Base-by-base conservation (phyloP, 768 basidiomycete genomes). In the Rhodosporidiobolus odoratus region DNA sequence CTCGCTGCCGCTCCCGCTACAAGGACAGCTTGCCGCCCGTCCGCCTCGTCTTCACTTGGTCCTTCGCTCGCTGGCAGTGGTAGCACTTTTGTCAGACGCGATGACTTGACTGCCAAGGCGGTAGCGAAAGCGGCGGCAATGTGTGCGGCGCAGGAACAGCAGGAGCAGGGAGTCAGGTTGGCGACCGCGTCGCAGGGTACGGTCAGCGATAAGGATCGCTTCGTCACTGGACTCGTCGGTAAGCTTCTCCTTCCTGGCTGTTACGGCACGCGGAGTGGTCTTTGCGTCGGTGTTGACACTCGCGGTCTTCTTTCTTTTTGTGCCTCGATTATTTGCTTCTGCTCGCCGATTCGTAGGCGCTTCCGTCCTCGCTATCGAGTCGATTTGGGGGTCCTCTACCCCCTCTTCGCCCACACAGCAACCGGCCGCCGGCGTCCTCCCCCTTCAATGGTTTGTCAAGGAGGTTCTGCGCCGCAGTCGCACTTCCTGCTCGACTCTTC, bases 391-490 rank as follows among this genome's bases (percentile, higher is more conserved):
- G 27, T 41, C 64, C n/a, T 43, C 66, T 8, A 1, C 58, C 4
- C 4, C 66, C 7, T 8, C 50, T 19, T 34, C 30, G 12, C 21
- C 48, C 34, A 17, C 48, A 23, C 48, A 10, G 12, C 48, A 12
- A 17, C 9, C 65, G 30, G 19, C 50, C 30, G 45, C 61, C 52
- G 58, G 66, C 78, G 9, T 77, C 79, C 59, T 75, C 78, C 78
- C 75, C 47, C 68, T 73, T 61, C 73, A 85, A 73, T 83, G 84
- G 8, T 95, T 95, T 76, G 90, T 95, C 37, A 89, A 91, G 77
- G 91, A 95, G 80, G 89, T 93, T 13, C 84, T 95, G 21, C 85
- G 90, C 61, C 88, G 92, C 45, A 92, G 90, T 19, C 85, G 90
- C 57, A 93, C 91, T 0, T 89, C 90, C 8, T 89, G 88, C 52